Evolutionary conservation across 257 asterid species (phyloP), one percentile per base, ranked within the genome.

Genomic region (Solanum neorickii): DNA sequence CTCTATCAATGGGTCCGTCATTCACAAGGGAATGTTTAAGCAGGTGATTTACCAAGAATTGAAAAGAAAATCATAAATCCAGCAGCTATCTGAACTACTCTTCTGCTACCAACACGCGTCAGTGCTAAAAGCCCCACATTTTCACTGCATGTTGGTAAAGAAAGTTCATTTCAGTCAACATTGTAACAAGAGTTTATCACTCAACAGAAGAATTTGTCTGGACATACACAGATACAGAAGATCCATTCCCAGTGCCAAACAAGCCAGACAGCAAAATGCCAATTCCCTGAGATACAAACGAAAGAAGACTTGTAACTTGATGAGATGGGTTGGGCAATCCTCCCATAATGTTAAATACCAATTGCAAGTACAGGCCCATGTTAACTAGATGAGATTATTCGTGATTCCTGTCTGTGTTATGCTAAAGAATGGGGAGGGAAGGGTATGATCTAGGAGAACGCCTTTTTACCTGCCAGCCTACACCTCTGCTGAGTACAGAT

Each of bases 11-110:
- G 49, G 33, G 37, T 27, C 20, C 47, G 12, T 59, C 25, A 3
- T 84, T 83, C 83, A 29, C 77, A 31, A 37, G 31, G 20, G 3
- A 60, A 25, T 49, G 37, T 39, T 39, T 77, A 23, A 23, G 37
- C 60, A 62, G 29, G 85, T 39, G 27, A 39, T 87, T 76, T 92
- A 96, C 99, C 98, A 39, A 96, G 97, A 89, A 96, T 91, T 9
- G 99, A 95, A 83, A 96, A 96, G 97, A 96, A 96, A 89, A 96
- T 92, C 99, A 96, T 96, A 92, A 96, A 96, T 56, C 97, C 99
- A 80, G 99, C 99, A 84, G 99, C 95, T 83, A 96, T 96, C 86
- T 96, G 98, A 35, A 96, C 98, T 46, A 95, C 99, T 91, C 99
- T 93, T 92, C 98, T 91, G 87, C 98, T 96, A 84, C 99, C 99